phyloP scores from a whole-genome alignment of 352 stramenopile genomes.

The Salisapilia sapeloensis region DNA sequence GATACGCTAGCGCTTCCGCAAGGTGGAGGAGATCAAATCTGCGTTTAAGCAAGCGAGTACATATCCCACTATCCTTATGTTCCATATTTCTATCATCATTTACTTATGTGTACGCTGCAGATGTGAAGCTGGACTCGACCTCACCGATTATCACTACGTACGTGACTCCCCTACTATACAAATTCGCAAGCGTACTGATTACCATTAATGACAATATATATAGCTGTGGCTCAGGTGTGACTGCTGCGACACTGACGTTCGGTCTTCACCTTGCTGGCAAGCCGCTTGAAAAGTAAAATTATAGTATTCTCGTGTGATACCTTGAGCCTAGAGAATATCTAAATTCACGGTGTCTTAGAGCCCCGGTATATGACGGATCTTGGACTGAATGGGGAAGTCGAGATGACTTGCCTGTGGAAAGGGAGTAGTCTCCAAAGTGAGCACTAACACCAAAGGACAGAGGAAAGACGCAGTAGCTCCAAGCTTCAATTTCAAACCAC shows the following conservation, averaged over 20 bases:
- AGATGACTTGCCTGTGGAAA: constrained; percentile 36
- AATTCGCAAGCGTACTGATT: too few relatives aligned
- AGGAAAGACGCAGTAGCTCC: too few relatives aligned
- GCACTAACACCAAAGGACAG: too few relatives aligned
- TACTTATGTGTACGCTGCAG: constrained; percentile 7
- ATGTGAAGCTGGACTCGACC: constrained; percentile 30
- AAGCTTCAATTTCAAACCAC: too few relatives aligned
- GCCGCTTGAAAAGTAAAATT: constrained; percentile 40
- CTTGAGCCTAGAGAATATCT: constrained; percentile 1
- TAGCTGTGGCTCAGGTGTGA: constrained; percentile 64
- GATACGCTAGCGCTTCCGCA: constrained; percentile 34
- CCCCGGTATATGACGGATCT: constrained; percentile 79
- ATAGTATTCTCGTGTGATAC: not conserved
- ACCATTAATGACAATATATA: too few relatives aligned
- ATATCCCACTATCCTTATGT: not conserved
- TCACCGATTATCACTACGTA: constrained; percentile 62
- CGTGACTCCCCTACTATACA: too few relatives aligned
- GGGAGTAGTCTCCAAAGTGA: too few relatives aligned
- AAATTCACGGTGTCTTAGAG: constrained; percentile 7
- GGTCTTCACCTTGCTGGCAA: constrained; percentile 45
- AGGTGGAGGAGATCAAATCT: constrained; percentile 50
- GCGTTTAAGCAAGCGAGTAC: constrained; percentile 59
- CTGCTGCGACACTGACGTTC: constrained; percentile 41
- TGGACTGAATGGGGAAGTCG: constrained; percentile 77
- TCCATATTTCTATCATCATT: not conserved